Evolutionary conservation across 495 filamentous ascomycete genomes (phyloP), one percentile per base, ranked within the genome.

Genomic region (Wilcoxina mikolae): DNA sequence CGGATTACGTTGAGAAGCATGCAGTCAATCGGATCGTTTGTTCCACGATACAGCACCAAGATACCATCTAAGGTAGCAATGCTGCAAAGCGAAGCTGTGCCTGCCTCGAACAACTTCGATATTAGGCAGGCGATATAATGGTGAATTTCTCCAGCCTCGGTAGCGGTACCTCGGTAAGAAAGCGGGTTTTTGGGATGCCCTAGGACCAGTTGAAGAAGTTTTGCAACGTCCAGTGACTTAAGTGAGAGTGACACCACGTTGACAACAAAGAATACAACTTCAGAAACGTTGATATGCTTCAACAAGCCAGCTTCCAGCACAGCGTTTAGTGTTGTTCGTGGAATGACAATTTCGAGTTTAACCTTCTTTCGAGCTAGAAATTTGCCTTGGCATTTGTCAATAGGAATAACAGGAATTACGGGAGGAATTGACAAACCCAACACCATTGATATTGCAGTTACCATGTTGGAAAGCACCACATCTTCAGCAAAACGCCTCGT

Each of bases 401-500:
- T 23, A 26, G 27, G 27, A 50, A 4, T 25, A n/a, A 9, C 42
- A 9, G 18, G 12, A 9, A 7, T 9, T 9, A n/a, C 7, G 18
- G 42, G 26, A 45, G 11, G 20, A 31, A 47, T 41, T 39, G 23
- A 51, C 35, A 18, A 54, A 57, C 63, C 59, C 31, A 62, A 29
- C 33, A 50, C 51, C 27, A 61, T 65, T 23, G 55, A 44, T 35
- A 65, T 65, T n/a, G 10, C 20, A n/a, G 60, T 23, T 23, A 33
- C 45, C 22, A 60, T 63, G 20, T 48, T 43, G 3, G 56, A 53
- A 9, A 60, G 41, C n/a, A 29, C 31, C 18, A 51, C 25, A 23
- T 66, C 64, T 47, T 66, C 63, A 20, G 59, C 58, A 57, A 62
- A 66, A n/a, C 57, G 56, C 18, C 63, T 56, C 38, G 64, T 66